Base-by-base conservation (phyloP, 768 basidiomycete species). In the Lentinula edodes region DNA sequence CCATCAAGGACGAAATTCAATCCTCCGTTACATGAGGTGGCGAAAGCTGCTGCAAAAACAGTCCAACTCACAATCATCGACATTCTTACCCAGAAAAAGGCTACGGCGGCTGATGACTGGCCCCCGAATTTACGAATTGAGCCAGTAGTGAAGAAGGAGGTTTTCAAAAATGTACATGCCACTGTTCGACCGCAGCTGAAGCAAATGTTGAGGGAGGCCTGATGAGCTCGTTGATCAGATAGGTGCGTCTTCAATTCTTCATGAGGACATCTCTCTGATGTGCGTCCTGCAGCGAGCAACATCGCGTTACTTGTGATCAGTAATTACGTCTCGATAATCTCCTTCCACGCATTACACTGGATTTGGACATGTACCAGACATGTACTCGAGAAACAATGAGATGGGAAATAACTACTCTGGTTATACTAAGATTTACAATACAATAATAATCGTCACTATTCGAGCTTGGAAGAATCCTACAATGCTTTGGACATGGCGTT, bases 61-160 rank as follows among this genome's bases (percentile, higher is more conserved):
- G 53, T 51, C 46, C 52, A 53, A 51, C 65, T 64, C 6, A 66
- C 80, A 0, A 72, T 83, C 46, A 73, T 82, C 59, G 75, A 78
- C 62, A 65, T 74, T 16, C 75, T 84, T 45, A 70, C 73, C 60
- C 71, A 75, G 59, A 74, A 74, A 34, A 75, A 80, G 66, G 65
- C 68, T 23, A 72, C 72, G 34, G 70, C 74, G 0, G 79, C 78
- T 3, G 68, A 68, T 9, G 64, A 65, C n/a, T 84, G 76, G 72
- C 83, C 83, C 2, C 63, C 69, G 32, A 84, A 84, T 58, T 71
- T 84, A 51, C 79, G 83, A 41, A 77, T 84, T 43, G 82, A 84
- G 65, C 77, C 80, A 1, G 62, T 76, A 46, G 64, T 81, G 52
- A 72, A 71, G 41, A 76, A 71, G 66, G 71, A 69, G 45, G 72